Evolutionary conservation across 495 filamentous ascomycete genomes (phyloP).

Genomic region (Aspergillus leporis): DNA sequence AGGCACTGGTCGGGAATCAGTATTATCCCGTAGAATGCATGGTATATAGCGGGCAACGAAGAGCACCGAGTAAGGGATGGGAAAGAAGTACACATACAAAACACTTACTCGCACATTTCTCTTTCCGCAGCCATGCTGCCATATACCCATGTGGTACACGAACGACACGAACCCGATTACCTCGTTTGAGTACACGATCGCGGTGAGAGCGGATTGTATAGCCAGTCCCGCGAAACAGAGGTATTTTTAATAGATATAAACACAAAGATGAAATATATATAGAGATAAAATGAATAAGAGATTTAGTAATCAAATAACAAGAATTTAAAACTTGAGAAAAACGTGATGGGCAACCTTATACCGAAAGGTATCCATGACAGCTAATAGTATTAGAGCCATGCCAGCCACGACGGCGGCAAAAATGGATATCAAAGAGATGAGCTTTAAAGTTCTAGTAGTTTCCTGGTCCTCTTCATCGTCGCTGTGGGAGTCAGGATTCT

Average conservation of each 20-base stretch:
- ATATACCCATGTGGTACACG: slow-evolving; percentile 18
- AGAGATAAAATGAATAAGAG: too few species aligned
- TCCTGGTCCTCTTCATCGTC: slow-evolving; percentile 17
- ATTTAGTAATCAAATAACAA: too few species aligned
- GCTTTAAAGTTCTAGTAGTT: slow-evolving; percentile 19
- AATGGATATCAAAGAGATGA: slow-evolving; percentile 24
- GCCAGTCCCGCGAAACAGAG: slow-evolving; percentile 24
- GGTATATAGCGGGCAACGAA: too few species aligned
- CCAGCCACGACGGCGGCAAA: slow-evolving; percentile 21
- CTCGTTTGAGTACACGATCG: slow-evolving; percentile 26
- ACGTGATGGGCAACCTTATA: slow-evolving; percentile 22
- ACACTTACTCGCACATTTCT: slow-evolving; percentile 17
- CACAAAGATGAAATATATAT: too few species aligned
- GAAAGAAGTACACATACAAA: slow-evolving; percentile 16
- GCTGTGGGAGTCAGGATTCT: background rate
- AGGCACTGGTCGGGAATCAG: slow-evolving; percentile 12
- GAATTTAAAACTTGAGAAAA: slow-evolving; percentile 22
- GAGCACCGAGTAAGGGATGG: background rate
- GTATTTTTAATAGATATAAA: too few species aligned
- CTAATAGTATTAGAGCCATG: slow-evolving; percentile 22
- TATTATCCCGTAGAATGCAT: background rate
- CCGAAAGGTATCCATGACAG: slow-evolving; percentile 28
- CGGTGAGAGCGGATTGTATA: slow-evolving; percentile 22
- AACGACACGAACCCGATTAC: slow-evolving; percentile 19
- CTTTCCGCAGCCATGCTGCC: slow-evolving; percentile 19